Evolutionary conservation across 768 basidiomycete genomes (phyloP).

Genomic region (Leccinum disarticulatum): DNA sequence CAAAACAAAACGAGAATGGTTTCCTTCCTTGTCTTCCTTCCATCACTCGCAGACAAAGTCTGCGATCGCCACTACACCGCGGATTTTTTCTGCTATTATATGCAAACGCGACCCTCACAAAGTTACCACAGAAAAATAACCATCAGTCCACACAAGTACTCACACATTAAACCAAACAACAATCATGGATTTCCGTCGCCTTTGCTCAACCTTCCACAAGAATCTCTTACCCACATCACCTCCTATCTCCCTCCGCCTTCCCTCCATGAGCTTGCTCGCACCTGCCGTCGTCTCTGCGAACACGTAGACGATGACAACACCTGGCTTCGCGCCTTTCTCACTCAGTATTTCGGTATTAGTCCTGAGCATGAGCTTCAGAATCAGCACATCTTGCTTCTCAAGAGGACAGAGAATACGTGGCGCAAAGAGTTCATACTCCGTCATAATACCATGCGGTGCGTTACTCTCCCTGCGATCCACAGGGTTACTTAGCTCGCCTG

Average conservation of each 20-base stretch:
- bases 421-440: constrained; percentile 64
- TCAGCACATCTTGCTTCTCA: constrained; percentile 48
- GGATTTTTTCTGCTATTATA: constrained; percentile 46
- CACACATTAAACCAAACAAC: constrained; percentile 21
- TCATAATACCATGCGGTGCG: constrained; percentile 54
- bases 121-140: constrained; percentile 38
- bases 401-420: constrained; percentile 63
- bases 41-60: constrained; percentile 24
- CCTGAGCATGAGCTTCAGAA: constrained; percentile 60
- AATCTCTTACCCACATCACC: constrained; percentile 76
- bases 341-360: constrained; percentile 61
- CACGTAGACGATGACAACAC: constrained; percentile 79
- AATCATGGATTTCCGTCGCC: constrained; percentile 45
- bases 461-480: not conserved
- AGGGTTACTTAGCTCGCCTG: constrained; percentile 3
- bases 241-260: constrained; percentile 65
- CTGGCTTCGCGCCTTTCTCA: constrained; percentile 74
- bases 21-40: not conserved
- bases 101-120: constrained; percentile 59
- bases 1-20: not conserved
- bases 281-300: constrained; percentile 50
- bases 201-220: constrained; percentile 58
- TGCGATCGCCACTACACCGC: constrained; percentile 22
- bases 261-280: constrained; percentile 55
- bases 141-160: constrained; percentile 29